phyloP scores from a whole-genome alignment of 2,329 filamentous ascomycete species.

The Septoria linicola region DNA sequence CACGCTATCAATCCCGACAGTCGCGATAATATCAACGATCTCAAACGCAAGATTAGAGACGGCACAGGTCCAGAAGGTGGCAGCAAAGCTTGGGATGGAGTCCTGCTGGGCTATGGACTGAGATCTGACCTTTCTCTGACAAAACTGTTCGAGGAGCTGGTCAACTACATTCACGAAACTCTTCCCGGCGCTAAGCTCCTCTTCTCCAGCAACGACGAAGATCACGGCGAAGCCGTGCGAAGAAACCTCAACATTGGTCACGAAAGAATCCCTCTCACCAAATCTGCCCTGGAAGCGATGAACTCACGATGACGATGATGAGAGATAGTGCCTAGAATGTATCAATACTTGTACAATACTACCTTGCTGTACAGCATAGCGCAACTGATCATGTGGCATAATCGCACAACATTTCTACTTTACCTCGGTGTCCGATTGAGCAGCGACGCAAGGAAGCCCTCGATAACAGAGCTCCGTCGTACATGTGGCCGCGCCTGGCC shows the following conservation, averaged over 20 bases:
- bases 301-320: neutral
- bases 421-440: no score
- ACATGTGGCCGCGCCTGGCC: no score
- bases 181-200: slow-evolving; percentile 8
- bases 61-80: slow-evolving; percentile 9
- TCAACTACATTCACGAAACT: slow-evolving; percentile 9
- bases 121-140: neutral
- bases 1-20: slow-evolving; percentile 10
- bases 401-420: no score
- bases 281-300: slow-evolving; percentile 6
- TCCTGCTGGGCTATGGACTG: neutral
- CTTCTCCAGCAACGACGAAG: slow-evolving; percentile 6
- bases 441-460: no score
- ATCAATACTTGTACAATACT: no score
- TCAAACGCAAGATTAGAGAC: slow-evolving; percentile 16
- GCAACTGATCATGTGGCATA: no score
- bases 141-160: slow-evolving; percentile 9
- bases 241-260: slow-evolving; percentile 4
- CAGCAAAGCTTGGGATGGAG: slow-evolving; percentile 9
- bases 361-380: no score
- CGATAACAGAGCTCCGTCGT: no score
- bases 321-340: no score
- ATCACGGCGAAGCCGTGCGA: slow-evolving; percentile 1
- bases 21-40: slow-evolving; percentile 8
- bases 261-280: slow-evolving; percentile 5